Evolutionary conservation across 2,329 filamentous ascomycete genomes (phyloP), one percentile per base, ranked within the genome.

Genomic region (Pseudogymnoascus sp.): DNA sequence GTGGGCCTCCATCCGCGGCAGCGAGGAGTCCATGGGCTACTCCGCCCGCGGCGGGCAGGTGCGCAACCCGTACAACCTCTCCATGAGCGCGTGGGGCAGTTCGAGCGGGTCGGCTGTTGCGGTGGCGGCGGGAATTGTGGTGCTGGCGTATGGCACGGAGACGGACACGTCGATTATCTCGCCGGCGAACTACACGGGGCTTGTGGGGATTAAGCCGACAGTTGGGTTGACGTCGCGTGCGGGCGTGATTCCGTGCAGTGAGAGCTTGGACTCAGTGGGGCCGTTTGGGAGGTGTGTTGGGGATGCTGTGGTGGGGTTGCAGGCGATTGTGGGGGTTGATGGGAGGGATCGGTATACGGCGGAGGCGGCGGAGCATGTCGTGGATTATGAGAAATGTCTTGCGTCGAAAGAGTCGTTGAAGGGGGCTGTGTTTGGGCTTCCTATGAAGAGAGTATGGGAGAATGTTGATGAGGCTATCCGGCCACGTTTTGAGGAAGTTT

Each of bases 191-290:
- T 61, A 65, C 4, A 88, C 83, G 74, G 87, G 86, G 63, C 71
- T 89, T 1, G 86, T 88, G 0, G 87, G 85, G 1, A 85, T 90
- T 71, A 87, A 86, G 70, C 85, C 86, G 1, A 87, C 85, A 0
- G 83, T 88, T 1, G 87, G 86, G 0, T 76, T 89, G 3, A 88
- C 82, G 0, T 86, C 83, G 1, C 76, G 84, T 13, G 74, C 80
- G 64, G 76, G 86, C 2, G 86, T 89, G 1, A 81, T 90, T 7
- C 87, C 87, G 0, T 82, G 89, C 2, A 82, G 79, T 1, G 72
- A 79, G 29, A 81, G 84, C 67, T 83, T 87, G 68, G 88, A 91
- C 68, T 86, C 82, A 0, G 78, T 90, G 0, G 88, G 88, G 0
- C 78, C 82, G 0, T 83, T 90, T 73, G 83, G 82, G 0, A 80